Conservation (phyloP, 495 filamentous ascomycete species). For the Parmelia sp. region DNA sequence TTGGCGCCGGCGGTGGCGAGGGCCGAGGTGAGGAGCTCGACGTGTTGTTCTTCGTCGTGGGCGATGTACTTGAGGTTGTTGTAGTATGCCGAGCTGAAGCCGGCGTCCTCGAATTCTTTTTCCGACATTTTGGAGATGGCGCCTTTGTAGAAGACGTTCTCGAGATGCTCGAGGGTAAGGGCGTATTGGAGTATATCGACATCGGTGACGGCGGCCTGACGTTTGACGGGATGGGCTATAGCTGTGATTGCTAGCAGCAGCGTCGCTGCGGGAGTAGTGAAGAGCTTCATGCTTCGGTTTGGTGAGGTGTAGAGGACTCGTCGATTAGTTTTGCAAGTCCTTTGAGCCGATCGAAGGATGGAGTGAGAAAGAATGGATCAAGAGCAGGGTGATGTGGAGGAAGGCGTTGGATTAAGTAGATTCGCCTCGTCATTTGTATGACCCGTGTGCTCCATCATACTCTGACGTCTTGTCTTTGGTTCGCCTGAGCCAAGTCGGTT, state of each 20-base stretch:
- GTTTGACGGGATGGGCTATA: slow-evolving; percentile 7
- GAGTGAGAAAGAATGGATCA: no score
- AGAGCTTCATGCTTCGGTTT: slow-evolving; percentile 10
- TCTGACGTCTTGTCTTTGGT: not conserved
- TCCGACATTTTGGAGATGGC: slow-evolving; percentile 47
- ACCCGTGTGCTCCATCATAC: not conserved
- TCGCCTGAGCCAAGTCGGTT: not conserved
- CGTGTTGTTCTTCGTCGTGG: slow-evolving; percentile 49
- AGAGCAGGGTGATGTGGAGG: no score
- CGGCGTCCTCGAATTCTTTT: slow-evolving; percentile 44
- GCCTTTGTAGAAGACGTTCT: slow-evolving; percentile 42
- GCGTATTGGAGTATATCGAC: slow-evolving; percentile 19
- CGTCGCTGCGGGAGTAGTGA: slow-evolving; percentile 1
- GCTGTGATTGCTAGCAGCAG: slow-evolving; percentile 6
- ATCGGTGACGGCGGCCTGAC: slow-evolving; percentile 12
- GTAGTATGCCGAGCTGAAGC: slow-evolving; percentile 43
- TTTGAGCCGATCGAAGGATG: no score
- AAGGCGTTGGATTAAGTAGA: not conserved
- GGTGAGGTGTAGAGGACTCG: not conserved
- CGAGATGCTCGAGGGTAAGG: slow-evolving; percentile 33
- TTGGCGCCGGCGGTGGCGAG: slow-evolving; percentile 38
- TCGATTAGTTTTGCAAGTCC: not conserved
- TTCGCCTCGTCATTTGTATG: not conserved
- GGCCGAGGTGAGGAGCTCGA: slow-evolving; percentile 45
- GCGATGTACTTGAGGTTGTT: slow-evolving; percentile 44